Evolutionary conservation across 2,329 filamentous ascomycete species (phyloP), one percentile per base, ranked within the genome.

Genomic region (Aspergillus persii): DNA sequence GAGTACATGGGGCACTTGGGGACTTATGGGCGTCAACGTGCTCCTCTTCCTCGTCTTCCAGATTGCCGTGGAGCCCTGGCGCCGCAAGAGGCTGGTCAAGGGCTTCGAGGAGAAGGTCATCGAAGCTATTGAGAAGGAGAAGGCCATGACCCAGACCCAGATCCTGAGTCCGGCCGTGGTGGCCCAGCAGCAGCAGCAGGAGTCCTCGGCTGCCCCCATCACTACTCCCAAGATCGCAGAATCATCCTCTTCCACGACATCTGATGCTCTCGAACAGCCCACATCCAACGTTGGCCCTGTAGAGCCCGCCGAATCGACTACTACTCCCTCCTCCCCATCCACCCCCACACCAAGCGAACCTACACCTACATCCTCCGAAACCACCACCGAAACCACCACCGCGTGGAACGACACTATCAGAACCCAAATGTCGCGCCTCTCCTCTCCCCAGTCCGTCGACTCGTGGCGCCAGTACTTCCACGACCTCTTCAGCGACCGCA

Each of bases 1-100:
- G 82, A 95, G 90, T 74, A 99, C 95, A 0, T 99, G 95, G 95
- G 94, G 96, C 39, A 99, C 95, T 0, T 98, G 96, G 87, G 95
- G 94, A 0, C 80, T 99, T 62, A 99, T 99, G 95, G 94, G 94
- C 27, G 86, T 98, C 70, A 99, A 99, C 72, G 90, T 98, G 33
- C 74, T 98, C 61, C 78, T 99, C 50, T 91, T 99, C 71, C 77
- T 99, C 55, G 83, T 93, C 18, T 87, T 96, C 67, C 89, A 97
- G 77, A 88, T 96, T 67, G 86, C 95, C 23, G 89, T 96, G 61
- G 94, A 99, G 81, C 95, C 95, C 3, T 98, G 94, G 92, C 87
- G 92, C 67, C 82, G 95, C 67, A 83, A 81, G 70, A 83, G 92
- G 68, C 84, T 99, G 62, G 91, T 98, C 59, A 86, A 84, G 66